Evolutionary conservation across 2,329 filamentous ascomycete genomes (phyloP), one percentile per base, ranked within the genome.

Genomic region (Conoideocrella luteorostrata): DNA sequence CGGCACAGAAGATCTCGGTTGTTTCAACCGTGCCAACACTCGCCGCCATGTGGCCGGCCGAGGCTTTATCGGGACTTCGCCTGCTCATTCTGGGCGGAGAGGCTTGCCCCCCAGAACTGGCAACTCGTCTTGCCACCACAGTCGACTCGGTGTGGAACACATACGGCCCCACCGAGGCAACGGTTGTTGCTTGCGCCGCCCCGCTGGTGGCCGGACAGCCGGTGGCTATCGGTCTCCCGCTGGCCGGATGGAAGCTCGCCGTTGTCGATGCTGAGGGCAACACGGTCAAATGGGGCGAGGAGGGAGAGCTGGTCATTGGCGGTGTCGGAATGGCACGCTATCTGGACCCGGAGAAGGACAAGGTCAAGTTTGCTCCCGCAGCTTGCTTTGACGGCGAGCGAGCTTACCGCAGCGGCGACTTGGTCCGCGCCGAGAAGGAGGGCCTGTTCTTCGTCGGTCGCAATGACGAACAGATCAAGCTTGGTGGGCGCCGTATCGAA

Each of bases 231-330:
- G 52, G 52, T 7, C 47, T 54, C 5, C 52, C 52, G 11, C 48
- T 54, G 10, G 48, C 46, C 20, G 52, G 52, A 2, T 54, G 52
- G 52, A 48, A 49, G 29, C 45, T 54, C n/a, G 52, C 52, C 42
- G 52, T 54, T 12, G 50, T 52, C 50, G 70, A 64, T 24, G 53
- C 57, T 9, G 64, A 71, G 43, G 69, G 68, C 2, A 63, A 71
- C 41, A 63, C 68, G n/a, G 57, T 72, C 11, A 61, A 65, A 20
- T 55, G 65, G 52, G 52, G 52, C 13, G 44, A 54, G 28, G 49
- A 51, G 30, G 52, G 52, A 5, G 52, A 54, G 52, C 43, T 54
- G 29, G 44, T 54, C 20, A 54, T 54, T 33, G 52, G 52, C n/a
- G 52, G 52, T 7, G 48, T 52, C 11, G 52, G 52, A 17, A 51